phyloP scores from a whole-genome alignment of 306 rosid genomes.

The Vigna reflexopilosa region DNA sequence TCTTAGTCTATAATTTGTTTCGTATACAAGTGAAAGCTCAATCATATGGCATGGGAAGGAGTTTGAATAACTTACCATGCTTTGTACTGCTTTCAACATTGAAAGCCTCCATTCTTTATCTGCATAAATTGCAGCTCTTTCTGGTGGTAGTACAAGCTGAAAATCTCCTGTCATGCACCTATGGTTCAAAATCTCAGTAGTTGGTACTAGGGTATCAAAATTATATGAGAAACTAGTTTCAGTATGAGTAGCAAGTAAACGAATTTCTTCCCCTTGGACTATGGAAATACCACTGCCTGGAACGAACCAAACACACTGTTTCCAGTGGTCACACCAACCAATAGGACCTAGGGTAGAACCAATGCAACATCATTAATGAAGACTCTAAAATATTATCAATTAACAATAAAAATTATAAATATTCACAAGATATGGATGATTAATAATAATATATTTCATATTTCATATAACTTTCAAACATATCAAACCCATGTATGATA shows the following conservation, averaged over 20 bases:
- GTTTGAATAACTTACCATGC: constrained; percentile 48
- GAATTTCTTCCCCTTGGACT: constrained; percentile 62
- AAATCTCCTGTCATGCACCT: constrained; percentile 51
- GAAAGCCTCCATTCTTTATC: constrained; percentile 77
- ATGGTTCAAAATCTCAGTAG: constrained; percentile 49
- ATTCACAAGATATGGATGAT: constrained; percentile 24
- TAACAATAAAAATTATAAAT: neutral
- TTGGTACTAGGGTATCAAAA: constrained; percentile 51
- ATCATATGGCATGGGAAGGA: constrained; percentile 26
- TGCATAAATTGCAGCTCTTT: constrained; percentile 82
- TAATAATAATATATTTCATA: constrained; percentile 29
- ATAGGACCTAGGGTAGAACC: constrained; percentile 61
- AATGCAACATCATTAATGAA: constrained; percentile 39
- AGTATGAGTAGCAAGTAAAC: constrained; percentile 65
- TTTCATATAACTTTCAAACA: constrained; percentile 24
- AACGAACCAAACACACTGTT: constrained; percentile 97
- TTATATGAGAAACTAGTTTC: constrained; percentile 72
- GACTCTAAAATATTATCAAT: constrained; percentile 5
- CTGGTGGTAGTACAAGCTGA: constrained; percentile 72
- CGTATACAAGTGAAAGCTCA: constrained; percentile 29
- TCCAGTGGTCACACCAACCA: constrained; percentile 98
- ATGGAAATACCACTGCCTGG: constrained; percentile 72
- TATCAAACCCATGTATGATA: constrained; percentile 23
- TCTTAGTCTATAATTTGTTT: constrained; percentile 31
- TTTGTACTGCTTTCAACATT: constrained; percentile 63